Evolutionary conservation across 1,284 basidiomycete genomes (phyloP), one percentile per base, ranked within the genome.

Genomic region (Athelia psychrophila): DNA sequence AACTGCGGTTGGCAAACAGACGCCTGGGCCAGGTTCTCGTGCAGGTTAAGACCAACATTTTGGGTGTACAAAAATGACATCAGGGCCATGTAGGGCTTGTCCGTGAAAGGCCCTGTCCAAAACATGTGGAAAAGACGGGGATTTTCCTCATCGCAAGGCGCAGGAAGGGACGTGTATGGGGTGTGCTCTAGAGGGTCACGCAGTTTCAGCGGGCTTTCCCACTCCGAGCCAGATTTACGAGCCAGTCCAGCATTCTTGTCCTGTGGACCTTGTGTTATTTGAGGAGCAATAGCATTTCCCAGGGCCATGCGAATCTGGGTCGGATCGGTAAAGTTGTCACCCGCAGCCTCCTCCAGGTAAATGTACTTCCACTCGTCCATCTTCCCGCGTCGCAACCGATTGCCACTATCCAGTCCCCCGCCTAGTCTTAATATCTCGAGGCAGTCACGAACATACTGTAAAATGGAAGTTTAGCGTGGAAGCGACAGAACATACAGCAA

Each of bases 101-200:
- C 89, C 16, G 87, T 89, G 70, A 93, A 91, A 0, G 86, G 81
- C 2, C 89, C 89, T 1, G 88, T 85, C 88, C 89, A 92, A 70
- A 91, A 92, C 80, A 91, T 90, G 71, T 93, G 90, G 71, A 90
- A 91, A 47, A 91, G 71, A 25, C 86, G 78, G 6, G 87, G 88
- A 60, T 84, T 78, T 50, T 84, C 79, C 0, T 81, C 76, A 63
- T 91, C 86, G 65, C 90, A 93, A 10, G 82, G 73, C 4, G 68
- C 67, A 12, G 69, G 72, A 54, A 83, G 75, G 23, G 79, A 74
- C 53, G 81, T 74, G 62, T 83, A 83, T 1, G 83, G 78, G 56
- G 77, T 79, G 65, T 87, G 72, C 23, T 62, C 52, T 3, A 66
- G 57, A 16, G 72, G 65, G 3, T 68, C 64, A 3, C 73, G 70